Base-by-base conservation (phyloP, 352 stramenopile species). In the Globisporangium sylvaticum region DNA sequence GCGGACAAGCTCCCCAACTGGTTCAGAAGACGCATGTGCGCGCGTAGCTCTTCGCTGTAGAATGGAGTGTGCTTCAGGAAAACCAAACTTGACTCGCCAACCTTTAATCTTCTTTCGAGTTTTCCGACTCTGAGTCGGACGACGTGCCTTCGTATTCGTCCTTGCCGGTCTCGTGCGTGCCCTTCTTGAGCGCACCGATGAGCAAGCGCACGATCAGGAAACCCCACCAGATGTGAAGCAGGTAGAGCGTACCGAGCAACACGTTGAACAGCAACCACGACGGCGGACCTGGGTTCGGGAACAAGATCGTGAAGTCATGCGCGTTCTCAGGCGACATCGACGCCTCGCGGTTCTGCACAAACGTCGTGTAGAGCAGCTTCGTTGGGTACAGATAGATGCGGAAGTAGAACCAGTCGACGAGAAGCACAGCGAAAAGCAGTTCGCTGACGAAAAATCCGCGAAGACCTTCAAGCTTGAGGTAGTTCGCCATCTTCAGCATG, bases 401-500 rank as follows among this genome's bases (percentile, higher is more conserved):
- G 69, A 92, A 89, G 77, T 95, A 95, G 60, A 90, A 73, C 89
- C 89, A 97, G 50, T 85, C 67, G 29, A 77, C 39, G 25, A 95
- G 62, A 20, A 87, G 76, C 14, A 75, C 71, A 22, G 88, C 76
- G 64, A 94, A 95, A n/a, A 87, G 57, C 31, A 92, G 76, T 60
- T 96, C 89, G 66, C 73, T 87, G 58, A 78, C 69, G 58, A 95
- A 96, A 31, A 89, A 63, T 18, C 86, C 88, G 20, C 73, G 73
- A 31, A 81, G 65, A 57, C 85, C 88, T 69, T 96, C 88, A 53
- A 96, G 68, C 62, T 95, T 94, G 65, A 96, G 81, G 81, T 96
- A 95, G 74, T 97, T 97, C 71, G 70, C 73, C 87, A 97, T 96
- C 77, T 97, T 96, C 58, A 96, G 72, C 73, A 94, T 78, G 67